Base-by-base conservation (phyloP, 371 early-diverging fungal species). In the Syncephalastrum sp. region DNA sequence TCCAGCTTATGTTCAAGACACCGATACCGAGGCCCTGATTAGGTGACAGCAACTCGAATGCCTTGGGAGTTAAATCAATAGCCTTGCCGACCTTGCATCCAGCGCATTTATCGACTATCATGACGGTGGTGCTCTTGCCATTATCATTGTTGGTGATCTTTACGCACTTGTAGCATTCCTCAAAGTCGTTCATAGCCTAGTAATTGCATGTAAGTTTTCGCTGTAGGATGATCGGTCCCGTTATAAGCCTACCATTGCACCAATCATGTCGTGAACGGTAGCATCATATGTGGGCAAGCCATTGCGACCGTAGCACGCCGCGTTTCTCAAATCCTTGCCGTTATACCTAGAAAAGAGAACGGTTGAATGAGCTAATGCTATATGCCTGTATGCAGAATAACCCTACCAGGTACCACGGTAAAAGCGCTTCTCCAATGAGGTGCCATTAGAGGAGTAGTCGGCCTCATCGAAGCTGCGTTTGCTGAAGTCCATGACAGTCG, bases 401-500 rank as follows among this genome's bases (percentile, higher is more conserved):
- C 1, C 16, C 19, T 58, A 58, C 58, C 58, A 58, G 14, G 58
- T 58, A n/a, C 58, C 58, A 15, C 58, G 50, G 19, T 15, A 8
- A 8, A 57, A 66, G 63, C 75, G 69, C 60, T 71, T 75, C 5
- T 60, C 59, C 15, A 68, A 48, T 2, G 38, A 33, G 6, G 38
- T 33, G 38, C 38, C 12, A 12, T 33, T 33, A 1, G 38, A 33
- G 8, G 38, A 33, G 10, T 33, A 33, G 38, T 33, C 38, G 38
- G 0, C 38, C 38, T 33, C 38, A 33, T 33, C 38, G 10, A 33
- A 33, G 38, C 38, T 33, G 38, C 38, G 38, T 10, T 71, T 65
- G 24, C 54, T 52, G 17, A 71, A 64, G 0, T 25, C 43, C 73
- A 76, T 72, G 33, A 75, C 14, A 16, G 64, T 65, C 50, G 75